Conservation (phyloP, 345 rosid species). For the Cochlearia excelsa region DNA sequence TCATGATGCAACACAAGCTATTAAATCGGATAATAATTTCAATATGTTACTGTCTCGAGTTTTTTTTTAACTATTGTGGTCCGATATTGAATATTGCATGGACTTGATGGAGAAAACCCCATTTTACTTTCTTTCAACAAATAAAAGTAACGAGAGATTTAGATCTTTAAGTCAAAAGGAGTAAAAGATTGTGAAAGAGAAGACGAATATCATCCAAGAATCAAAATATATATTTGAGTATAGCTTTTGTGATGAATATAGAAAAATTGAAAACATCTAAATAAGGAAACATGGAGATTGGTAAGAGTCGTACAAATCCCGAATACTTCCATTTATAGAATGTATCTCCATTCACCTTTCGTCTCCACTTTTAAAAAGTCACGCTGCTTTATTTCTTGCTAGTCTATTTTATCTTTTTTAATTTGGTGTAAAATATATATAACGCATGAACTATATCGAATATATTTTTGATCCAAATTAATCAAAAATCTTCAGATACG, state of each 20-base stretch:
- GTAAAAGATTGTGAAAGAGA: conserved; percentile 13
- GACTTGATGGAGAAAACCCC: background rate
- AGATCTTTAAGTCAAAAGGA: conserved; percentile 13
- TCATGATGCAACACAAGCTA: too few species aligned
- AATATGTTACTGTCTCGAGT: background rate
- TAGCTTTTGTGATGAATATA: conserved; percentile 20
- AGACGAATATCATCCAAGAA: conserved; percentile 1
- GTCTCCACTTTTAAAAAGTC: conserved; percentile 26
- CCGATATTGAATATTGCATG: conserved; percentile 1
- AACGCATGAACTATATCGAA: too few species aligned
- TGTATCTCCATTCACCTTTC: conserved; percentile 26
- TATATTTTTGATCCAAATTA: background rate
- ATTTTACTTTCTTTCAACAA: background rate
- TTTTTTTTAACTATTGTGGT: background rate
- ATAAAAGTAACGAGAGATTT: conserved; percentile 16
- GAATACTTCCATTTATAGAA: conserved; percentile 28
- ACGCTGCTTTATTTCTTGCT: conserved; percentile 19
- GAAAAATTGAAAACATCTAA: conserved; percentile 8
- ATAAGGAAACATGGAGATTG: conserved; percentile 4
- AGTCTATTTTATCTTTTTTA: conserved; percentile 14
- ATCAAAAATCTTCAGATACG: conserved; percentile 14
- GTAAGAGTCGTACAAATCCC: conserved; percentile 32
- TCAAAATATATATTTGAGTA: background rate
- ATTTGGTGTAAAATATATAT: too few species aligned
- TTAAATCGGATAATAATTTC: too few species aligned